Conservation (phyloP, 345 rosid genomes). For the Ailanthus altissimus region DNA sequence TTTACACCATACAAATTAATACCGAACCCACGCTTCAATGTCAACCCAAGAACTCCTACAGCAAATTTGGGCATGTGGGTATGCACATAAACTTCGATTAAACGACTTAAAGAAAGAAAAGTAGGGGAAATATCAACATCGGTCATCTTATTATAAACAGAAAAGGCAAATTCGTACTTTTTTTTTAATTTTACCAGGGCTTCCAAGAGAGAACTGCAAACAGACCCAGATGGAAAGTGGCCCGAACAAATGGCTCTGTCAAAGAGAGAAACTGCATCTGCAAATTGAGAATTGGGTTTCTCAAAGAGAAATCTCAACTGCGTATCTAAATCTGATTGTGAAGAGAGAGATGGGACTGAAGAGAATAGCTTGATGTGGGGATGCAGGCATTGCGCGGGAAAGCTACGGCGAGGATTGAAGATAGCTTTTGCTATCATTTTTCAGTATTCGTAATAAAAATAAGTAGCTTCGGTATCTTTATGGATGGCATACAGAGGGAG, state of each 20-base stretch:
- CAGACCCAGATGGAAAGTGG: conserved; percentile 31
- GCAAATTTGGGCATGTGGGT: conserved; percentile 36
- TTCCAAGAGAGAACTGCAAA: conserved; percentile 47
- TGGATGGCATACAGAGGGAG: not conserved
- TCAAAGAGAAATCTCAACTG: conserved; percentile 40
- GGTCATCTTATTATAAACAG: conserved; percentile 47
- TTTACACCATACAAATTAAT: conserved; percentile 45
- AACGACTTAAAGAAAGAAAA: conserved; percentile 53
- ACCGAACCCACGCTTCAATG: conserved; percentile 58
- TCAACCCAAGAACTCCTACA: conserved; percentile 49
- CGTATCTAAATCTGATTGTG: conserved; percentile 35
- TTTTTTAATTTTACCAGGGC: conserved; percentile 54
- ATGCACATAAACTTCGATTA: conserved; percentile 55
- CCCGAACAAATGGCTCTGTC: conserved; percentile 41
- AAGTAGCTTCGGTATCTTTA: not conserved
- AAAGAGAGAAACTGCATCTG: conserved; percentile 46
- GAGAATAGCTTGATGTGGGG: conserved; percentile 30
- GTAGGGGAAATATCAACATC: conserved; percentile 32
- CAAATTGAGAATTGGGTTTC: conserved; percentile 35
- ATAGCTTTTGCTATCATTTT: conserved; percentile 7
- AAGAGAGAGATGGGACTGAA: conserved; percentile 21
- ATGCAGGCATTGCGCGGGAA: not conserved
- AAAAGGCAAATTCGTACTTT: conserved; percentile 47
- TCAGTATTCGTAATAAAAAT: not conserved
- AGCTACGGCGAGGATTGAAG: not conserved